These are phyloP conservation scores for Elsinoe batatas DNA, from an alignment of 2,329 filamentous ascomycete genomes.

Conservation along the genomic window DNA sequence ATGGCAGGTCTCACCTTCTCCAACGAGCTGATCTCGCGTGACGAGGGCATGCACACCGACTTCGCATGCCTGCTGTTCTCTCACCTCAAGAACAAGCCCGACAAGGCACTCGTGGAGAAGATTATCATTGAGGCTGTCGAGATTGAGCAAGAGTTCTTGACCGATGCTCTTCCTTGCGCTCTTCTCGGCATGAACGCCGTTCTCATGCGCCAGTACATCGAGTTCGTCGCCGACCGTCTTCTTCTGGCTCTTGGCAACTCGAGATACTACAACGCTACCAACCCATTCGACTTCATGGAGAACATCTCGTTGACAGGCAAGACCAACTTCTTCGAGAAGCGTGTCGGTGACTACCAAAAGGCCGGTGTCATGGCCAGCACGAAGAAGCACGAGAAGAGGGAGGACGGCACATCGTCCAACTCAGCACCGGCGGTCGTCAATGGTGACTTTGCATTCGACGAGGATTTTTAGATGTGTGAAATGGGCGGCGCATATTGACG, in stretches of 20 bases:
- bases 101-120: constrained; percentile 66
- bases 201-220: constrained; percentile 99
- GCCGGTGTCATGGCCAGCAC: constrained; percentile 94
- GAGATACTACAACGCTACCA: constrained; percentile 84
- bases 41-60: constrained; percentile 98
- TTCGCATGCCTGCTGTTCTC: constrained; percentile 96
- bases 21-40: constrained; percentile 98
- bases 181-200: constrained; percentile 95
- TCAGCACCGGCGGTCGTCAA: constrained; percentile 32
- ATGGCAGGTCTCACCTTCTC: constrained; percentile 99
- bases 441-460: constrained; percentile 86
- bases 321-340: constrained; percentile 99
- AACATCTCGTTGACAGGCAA: constrained; percentile 98
- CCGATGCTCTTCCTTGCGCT: constrained; percentile 83
- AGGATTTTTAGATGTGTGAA: constrained; percentile 71
- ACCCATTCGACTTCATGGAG: constrained; percentile 99
- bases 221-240: constrained; percentile 96
- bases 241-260: constrained; percentile 86
- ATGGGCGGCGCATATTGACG: constrained; percentile 9
- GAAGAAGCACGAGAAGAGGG: constrained; percentile 53
- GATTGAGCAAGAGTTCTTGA: constrained; percentile 97
- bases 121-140: constrained; percentile 90
- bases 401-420: constrained; percentile 33
- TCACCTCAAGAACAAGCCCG: constrained; percentile 87
- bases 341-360: constrained; percentile 98